phyloP scores from a whole-genome alignment of 1,284 basidiomycete genomes.

The Ceratobasidium sp. region DNA sequence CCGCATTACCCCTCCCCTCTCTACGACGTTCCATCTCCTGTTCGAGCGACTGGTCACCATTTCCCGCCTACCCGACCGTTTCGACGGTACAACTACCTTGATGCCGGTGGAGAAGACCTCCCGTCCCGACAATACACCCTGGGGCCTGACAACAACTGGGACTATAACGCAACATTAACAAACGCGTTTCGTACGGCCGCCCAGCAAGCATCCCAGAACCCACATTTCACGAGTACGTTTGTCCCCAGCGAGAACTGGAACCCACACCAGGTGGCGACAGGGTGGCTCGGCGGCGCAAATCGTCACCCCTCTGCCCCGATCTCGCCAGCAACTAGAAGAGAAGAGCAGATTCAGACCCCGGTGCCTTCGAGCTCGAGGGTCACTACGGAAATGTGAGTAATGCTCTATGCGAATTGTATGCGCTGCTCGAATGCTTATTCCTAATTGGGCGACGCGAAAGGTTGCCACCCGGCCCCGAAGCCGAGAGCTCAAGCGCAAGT shows the following conservation, averaged over 20 bases:
- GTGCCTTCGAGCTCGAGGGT: neutral
- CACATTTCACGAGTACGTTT: conserved; percentile 14
- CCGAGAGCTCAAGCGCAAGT: too few relatives aligned
- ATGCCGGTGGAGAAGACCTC: conserved; percentile 19
- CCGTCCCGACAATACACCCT: conserved; percentile 19
- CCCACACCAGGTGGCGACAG: conserved; percentile 4
- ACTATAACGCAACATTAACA: conserved; percentile 22
- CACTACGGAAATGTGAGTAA: neutral
- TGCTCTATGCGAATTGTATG: neutral
- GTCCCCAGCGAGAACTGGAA: conserved; percentile 3
- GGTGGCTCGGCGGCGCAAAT: conserved; percentile 2
- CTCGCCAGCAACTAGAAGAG: neutral
- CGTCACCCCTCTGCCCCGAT: neutral
- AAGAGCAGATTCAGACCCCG: neutral
- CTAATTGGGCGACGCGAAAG: neutral
- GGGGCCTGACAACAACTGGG: conserved; percentile 11
- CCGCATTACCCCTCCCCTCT: conserved; percentile 1
- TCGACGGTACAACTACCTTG: conserved; percentile 1
- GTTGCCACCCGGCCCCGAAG: conserved; percentile 6
- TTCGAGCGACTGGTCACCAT: neutral
- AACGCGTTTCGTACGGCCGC: neutral
- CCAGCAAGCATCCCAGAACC: neutral
- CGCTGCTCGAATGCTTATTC: neutral
- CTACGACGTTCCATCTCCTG: neutral
- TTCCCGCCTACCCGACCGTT: conserved; percentile 17